phyloP scores from a whole-genome alignment of 2,329 filamentous ascomycete genomes.

The Arachnomyces sp. region DNA sequence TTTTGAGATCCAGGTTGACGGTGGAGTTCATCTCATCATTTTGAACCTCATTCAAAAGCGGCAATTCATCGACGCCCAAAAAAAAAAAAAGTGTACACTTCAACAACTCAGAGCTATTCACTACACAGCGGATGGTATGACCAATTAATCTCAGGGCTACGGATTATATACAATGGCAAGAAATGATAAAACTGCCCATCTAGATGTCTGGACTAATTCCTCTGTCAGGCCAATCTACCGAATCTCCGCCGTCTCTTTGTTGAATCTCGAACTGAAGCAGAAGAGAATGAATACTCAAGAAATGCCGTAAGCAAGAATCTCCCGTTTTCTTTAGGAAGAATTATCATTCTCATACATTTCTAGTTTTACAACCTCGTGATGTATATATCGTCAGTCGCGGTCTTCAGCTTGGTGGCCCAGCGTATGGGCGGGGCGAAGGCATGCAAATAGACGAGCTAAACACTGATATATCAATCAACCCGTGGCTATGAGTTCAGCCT shows the following conservation, averaged over 20 bases:
- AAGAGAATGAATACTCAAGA: conserved; percentile 89
- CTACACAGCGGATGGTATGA: no score
- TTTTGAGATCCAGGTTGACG: not conserved
- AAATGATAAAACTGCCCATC: no score
- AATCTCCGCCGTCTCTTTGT: conserved; percentile 96
- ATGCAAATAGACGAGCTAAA: conserved; percentile 18
- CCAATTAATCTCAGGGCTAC: not conserved
- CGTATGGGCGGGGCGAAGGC: conserved; percentile 54
- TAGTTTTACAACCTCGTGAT: conserved; percentile 97
- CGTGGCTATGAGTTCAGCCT: conserved; percentile 3
- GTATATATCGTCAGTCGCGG: conserved; percentile 91
- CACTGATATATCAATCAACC: conserved; percentile 3
- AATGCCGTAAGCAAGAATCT: conserved; percentile 61
- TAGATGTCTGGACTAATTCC: conserved; percentile 2
- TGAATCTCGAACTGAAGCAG: conserved; percentile 82
- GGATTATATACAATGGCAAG: conserved; percentile 7
- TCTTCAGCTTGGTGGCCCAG: conserved; percentile 90
- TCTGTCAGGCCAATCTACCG: conserved; percentile 53
- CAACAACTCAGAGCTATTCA: no score
- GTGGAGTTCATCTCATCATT: no score
- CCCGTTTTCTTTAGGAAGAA: not conserved
- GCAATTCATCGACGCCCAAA: no score
- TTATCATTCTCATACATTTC: not conserved
- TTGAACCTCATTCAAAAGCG: no score
- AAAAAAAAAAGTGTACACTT: no score